A percentile compares a stretch with the other conserved stretches of the same genome.
Evolutionary conservation across 192 early-diverging fungal genomes (phyloP).

Genomic region (Coemansia javaensis): DNA sequence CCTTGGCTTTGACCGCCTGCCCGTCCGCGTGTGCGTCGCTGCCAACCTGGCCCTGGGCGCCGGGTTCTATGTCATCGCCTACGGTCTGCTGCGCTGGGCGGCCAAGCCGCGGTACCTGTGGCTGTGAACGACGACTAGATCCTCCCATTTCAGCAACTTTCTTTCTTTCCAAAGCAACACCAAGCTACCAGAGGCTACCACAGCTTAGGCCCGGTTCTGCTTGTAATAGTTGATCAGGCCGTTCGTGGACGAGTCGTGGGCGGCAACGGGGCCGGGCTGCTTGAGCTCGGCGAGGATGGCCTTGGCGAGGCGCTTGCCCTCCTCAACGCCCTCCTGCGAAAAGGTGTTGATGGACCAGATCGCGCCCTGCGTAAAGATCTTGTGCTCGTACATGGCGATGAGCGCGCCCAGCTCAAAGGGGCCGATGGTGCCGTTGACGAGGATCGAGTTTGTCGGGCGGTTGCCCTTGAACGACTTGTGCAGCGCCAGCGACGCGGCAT

Average conservation of each 20-base stretch:
- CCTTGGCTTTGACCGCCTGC: constrained; percentile 17
- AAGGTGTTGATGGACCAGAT: constrained; percentile 98
- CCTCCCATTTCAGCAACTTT: too few relatives aligned
- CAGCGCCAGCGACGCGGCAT: constrained; percentile 64
- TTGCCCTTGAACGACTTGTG: constrained; percentile 99
- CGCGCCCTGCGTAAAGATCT: constrained; percentile 98
- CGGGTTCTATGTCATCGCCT: constrained; percentile 17
- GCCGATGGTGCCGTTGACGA: constrained; percentile 84
- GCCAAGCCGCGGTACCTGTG: constrained; percentile 39
- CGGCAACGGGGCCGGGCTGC: constrained; percentile 48
- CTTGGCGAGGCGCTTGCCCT: constrained; percentile 98
- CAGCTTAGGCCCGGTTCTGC: constrained; percentile 25
- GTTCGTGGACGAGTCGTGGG: constrained; percentile 93
- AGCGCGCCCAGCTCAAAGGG: constrained; percentile 87
- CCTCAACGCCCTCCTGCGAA: constrained; percentile 95
- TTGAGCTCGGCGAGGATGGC: constrained; percentile 89
- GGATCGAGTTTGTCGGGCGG: constrained; percentile 93
- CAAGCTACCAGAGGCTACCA: too few relatives aligned
- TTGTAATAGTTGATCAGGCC: constrained; percentile 94
- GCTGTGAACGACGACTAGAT: too few relatives aligned
- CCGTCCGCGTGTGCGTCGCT: constrained; percentile 17
- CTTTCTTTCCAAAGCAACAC: too few relatives aligned
- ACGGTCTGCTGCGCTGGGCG: constrained; percentile 27
- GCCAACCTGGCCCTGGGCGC: constrained; percentile 15
- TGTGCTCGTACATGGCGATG: constrained; percentile 98